Conservation (phyloP, 2,329 filamentous ascomycete genomes). For the Epichloe coenophiala region DNA sequence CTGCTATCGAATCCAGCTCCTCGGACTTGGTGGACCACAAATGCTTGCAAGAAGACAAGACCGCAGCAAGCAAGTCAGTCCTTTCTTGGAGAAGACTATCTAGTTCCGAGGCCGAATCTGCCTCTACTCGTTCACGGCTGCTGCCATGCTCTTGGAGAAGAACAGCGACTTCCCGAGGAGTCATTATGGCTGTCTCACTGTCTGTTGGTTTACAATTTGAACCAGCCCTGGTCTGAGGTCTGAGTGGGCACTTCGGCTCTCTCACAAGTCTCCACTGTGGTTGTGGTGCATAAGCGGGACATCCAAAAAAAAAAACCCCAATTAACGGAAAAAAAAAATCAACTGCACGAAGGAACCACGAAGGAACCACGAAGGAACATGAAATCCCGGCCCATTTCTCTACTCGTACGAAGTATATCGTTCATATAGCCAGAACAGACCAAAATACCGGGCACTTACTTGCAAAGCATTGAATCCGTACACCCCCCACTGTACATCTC, state of each 20-base stretch:
- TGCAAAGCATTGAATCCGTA: too few species aligned
- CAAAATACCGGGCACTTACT: too few species aligned
- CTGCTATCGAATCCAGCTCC: slow-evolving; percentile 32
- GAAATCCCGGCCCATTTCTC: too few species aligned
- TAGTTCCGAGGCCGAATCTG: slow-evolving; percentile 14
- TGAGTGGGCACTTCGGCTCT: too few species aligned
- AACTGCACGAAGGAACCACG: too few species aligned
- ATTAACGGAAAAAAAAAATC: too few species aligned
- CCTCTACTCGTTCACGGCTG: slow-evolving; percentile 12
- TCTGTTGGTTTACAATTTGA: not conserved
- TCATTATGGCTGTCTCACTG: slow-evolving; percentile 14
- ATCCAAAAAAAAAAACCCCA: too few species aligned
- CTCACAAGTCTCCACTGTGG: not conserved
- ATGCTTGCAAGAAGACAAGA: slow-evolving; percentile 25
- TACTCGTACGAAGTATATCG: too few species aligned
- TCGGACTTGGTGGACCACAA: slow-evolving; percentile 26
- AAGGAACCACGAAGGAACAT: too few species aligned
- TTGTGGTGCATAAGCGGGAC: not conserved
- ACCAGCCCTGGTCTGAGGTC: not conserved
- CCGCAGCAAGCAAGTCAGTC: slow-evolving; percentile 20
- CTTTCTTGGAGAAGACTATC: slow-evolving; percentile 12
- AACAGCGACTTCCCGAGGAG: slow-evolving; percentile 23
- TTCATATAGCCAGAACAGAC: too few species aligned
- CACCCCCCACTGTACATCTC: too few species aligned
- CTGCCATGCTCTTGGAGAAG: slow-evolving; percentile 23